Base-by-base conservation (phyloP, 2,329 filamentous ascomycete genomes). In the Chalaropsis ovoidea region DNA sequence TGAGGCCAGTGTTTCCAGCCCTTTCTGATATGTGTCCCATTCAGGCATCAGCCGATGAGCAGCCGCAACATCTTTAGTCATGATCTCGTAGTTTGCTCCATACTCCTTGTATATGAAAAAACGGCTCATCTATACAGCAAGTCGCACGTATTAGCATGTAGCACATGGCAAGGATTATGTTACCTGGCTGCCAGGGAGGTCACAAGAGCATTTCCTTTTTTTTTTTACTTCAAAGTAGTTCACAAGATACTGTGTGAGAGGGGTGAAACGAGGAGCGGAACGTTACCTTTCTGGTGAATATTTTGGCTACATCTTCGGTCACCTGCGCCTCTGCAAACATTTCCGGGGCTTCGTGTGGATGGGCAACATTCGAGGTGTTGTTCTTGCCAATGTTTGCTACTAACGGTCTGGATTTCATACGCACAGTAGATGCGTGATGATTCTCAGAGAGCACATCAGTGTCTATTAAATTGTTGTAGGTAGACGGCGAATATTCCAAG, bases 41-140 rank as follows among this genome's bases (percentile, higher is more conserved):
- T 87, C 81, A 27, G 85, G 84, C 70, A 89, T 82, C 6, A 81
- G 82, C 67, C 85, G 82, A 68, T 88, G 84, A 17, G 87, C 81
- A 31, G 86, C 80, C 42, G 86, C 83, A 43, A 95, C 77, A 69
- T 95, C 90, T 69, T 88, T 85, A 60, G 88, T 85, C 79, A 96
- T 88, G 69, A 90, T 80, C 70, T 95, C 90, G 74, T 94, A 95
- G 72, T 93, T 93, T 63, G 88, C 88, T 43, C 89, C 89, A 73
- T 96, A 99, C 70, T 95, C 89, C 76, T 95, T 89, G 73, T 99
- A 99, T 62, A 87, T 80, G 72, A 89, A 88, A 76, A 97, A 94
- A 0, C 86, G 85, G 67, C 84, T 82, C 77, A 95, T 86, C 89
- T 95, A 45, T 24, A 19, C 10, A 47, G 10, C 19, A 64, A 52